Base-by-base conservation (phyloP, 768 basidiomycete species). In the Leccinellum albellum region DNA sequence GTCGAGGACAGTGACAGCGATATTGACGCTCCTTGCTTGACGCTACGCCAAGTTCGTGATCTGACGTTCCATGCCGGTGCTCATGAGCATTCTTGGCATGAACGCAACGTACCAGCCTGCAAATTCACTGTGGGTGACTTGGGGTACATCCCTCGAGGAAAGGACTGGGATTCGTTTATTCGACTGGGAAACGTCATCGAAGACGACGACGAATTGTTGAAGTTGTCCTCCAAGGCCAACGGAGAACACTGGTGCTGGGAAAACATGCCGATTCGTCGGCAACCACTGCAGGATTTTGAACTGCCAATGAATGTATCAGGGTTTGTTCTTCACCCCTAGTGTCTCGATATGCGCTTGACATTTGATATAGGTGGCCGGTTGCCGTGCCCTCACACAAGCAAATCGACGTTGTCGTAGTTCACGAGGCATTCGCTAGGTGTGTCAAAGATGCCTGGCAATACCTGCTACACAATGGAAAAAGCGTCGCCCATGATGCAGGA, bases 101-200 rank as follows among this genome's bases (percentile, higher is more conserved):
- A 76, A 58, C 72, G 67, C 26, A 68, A 70, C 14, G 76, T 80
- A 28, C 74, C 76, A 2, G 65, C 76, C 2, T 69, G 74, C 58
- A 74, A 74, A 51, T 79, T 76, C 55, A 44, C 61, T 5, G 73
- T 77, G 21, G 80, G 80, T 8, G 79, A 82, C 56, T 59, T 78
- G 24, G 79, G 79, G 15, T 81, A 79, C 54, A 63, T 80, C 32
- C 75, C 75, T 0, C 48, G 55, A 0, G 73, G 71, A 6, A 64
- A 65, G 45, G 70, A 70, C 26, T 79, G 79, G 64, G 53, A 60
- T 5, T 67, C 73, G 3, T 80, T 80, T 57, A 69, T 76, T 42
- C 58, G 67, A 24, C 59, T 81, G 40, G 61, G 71, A 26, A 80
- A 82, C 55, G 61, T 80, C 4, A 26, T 76, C 6, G 57, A 71